A percentile compares a stretch with the other conserved stretches of the same genome.
phyloP scores from a whole-genome alignment of 306 rosid genomes.

The Oemleria cerasiformis region DNA sequence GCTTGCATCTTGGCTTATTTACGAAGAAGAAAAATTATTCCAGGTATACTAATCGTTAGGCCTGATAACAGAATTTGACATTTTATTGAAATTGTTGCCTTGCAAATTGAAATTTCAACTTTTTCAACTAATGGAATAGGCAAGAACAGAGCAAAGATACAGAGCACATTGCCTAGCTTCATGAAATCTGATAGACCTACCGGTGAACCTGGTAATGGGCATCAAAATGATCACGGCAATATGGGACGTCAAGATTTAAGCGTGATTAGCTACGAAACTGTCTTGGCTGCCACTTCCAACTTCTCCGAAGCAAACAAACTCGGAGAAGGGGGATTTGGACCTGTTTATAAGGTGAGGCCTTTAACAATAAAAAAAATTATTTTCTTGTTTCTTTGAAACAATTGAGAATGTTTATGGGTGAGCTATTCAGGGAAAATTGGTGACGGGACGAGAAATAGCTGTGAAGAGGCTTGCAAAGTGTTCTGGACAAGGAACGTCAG shows the following conservation, averaged over 20 bases:
- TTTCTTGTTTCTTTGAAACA: neutral
- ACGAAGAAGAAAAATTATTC: slow-evolving; percentile 9
- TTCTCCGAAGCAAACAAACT: neutral
- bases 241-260: slow-evolving; percentile 9
- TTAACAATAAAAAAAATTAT: neutral
- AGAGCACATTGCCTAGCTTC: neutral
- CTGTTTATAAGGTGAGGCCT: slow-evolving; percentile 6
- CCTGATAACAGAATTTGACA: neutral
- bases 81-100: neutral
- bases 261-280: neutral
- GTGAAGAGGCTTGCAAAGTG: slow-evolving; percentile 35
- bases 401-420: neutral
- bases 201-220: neutral
- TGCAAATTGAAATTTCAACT: too few relatives aligned
- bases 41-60: neutral
- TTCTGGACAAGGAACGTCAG: neutral
- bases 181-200: neutral
- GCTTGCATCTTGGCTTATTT: neutral
- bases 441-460: slow-evolving; percentile 24
- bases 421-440: slow-evolving; percentile 23
- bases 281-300: slow-evolving; percentile 4
- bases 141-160: neutral
- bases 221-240: neutral
- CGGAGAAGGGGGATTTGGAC: slow-evolving; percentile 9
- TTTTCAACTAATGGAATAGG: neutral